Evolutionary conservation across 805 yeast species (phyloP).

Genomic region (Cyberlindnera galapagoensis): DNA sequence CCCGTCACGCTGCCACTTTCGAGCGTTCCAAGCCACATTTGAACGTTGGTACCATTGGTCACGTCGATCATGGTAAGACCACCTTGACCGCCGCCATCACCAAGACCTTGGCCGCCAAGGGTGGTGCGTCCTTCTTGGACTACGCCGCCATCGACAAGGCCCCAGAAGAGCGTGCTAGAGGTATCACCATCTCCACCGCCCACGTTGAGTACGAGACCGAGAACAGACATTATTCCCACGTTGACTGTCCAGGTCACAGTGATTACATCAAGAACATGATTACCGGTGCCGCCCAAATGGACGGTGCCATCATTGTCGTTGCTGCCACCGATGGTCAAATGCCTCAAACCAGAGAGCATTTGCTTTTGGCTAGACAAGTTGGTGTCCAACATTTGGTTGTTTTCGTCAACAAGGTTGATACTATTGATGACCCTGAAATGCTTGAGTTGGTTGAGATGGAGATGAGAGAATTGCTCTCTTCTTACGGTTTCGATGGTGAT

Average conservation of each 20-base stretch:
- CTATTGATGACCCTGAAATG: conserved; percentile 98
- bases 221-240: conserved; percentile 95
- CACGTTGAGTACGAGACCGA: conserved; percentile 96
- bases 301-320: conserved; percentile 98
- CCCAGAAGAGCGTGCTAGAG: conserved; percentile 99
- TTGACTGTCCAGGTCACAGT: conserved; percentile 98
- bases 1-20: conserved; percentile 59
- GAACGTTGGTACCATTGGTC: conserved; percentile 97
- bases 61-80: conserved; percentile 98
- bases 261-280: conserved; percentile 99
- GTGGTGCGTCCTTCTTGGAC: conserved; percentile 92
- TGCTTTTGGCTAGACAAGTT: conserved; percentile 97
- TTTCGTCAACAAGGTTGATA: conserved; percentile 96
- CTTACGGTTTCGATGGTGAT: conserved; percentile 97
- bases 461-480: conserved; percentile 90
- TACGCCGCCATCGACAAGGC: conserved; percentile 93
- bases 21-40: conserved; percentile 96
- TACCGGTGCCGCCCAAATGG: conserved; percentile 99
- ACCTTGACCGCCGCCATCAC: conserved; percentile 98
- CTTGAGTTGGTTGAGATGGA: conserved; percentile 99
- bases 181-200: conserved; percentile 96
- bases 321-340: conserved; percentile 99
- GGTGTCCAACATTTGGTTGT: conserved; percentile 98
- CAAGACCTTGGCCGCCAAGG: conserved; percentile 79
- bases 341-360: conserved; percentile 99